Evolutionary conservation across 768 basidiomycete species (phyloP), one percentile per base, ranked within the genome.

Genomic region (Calvatia gigantea): DNA sequence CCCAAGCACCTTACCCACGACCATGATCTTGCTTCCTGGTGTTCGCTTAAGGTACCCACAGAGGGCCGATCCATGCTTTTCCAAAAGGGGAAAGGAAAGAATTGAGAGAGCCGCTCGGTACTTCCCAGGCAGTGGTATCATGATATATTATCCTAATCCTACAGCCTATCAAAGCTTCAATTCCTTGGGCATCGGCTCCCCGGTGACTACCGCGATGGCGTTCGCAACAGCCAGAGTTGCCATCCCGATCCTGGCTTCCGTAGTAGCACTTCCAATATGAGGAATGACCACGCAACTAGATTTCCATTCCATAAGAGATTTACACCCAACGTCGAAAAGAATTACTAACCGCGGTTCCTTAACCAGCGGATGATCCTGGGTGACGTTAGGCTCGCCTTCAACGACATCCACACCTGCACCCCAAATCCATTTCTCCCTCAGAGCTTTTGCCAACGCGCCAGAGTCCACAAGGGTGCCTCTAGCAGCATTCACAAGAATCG

Each of bases 321-420:
- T 28, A 46, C 37, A 39, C 47, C 59, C 39, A 25, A 15, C 6
- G 27, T 28, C 29, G 54, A 11, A 21, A 44, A 11, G 17, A 38
- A 21, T 11, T 11, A 54, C 72, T 64, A 62, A 93, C 84, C 83
- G 81, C 14, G 86, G 85, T 52, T 91, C 84, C 62, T 80, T 83
- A 42, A 96, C 83, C 44, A 99, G 69, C 2, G 89, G 86, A 66
- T 99, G 94, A 58, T 89, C 86, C 2, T 71, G 67, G 0, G 70
- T 62, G 25, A 99, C 76, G 42, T 86, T 69, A 0, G 95, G 95
- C 67, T 98, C 95, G 17, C 94, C 94, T 60, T 94, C 91, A 6
- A 98, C 85, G 32, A 98, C 96, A 68, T 99, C 96, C 9, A 99
- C 63, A 0, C 93, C 96, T 0, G 97, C 97, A 21, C 85, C 94